These are phyloP conservation scores for Simmondsia chinensis DNA, from an alignment of 148 eudicot species.

Conservation along the genomic window DNA sequence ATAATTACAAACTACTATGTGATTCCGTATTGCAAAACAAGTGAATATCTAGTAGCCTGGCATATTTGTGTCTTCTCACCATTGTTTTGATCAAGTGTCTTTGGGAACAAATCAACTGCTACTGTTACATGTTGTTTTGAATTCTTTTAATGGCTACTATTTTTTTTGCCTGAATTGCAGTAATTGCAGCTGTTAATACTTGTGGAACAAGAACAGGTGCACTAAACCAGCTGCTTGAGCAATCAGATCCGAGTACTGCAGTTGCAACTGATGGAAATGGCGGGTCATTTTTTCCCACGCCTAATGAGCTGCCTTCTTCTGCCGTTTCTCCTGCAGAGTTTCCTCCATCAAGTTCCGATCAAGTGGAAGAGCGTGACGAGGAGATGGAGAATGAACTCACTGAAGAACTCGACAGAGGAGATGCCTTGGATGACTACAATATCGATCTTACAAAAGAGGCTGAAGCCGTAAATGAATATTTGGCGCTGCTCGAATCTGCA, in stretches of 20 bases:
- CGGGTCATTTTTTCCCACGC: slow-evolving; percentile 3
- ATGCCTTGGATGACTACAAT: slow-evolving; percentile 77
- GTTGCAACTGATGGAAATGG: slow-evolving; percentile 9
- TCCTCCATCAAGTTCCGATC: slow-evolving; percentile 13
- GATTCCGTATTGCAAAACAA: too few species aligned
- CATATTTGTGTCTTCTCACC: too few species aligned
- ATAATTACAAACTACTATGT: too few species aligned
- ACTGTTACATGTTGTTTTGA: neutral
- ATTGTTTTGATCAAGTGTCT: too few species aligned
- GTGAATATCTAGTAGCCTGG: too few species aligned
- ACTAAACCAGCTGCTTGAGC: slow-evolving; percentile 30
- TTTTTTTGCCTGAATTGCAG: slow-evolving; percentile 18
- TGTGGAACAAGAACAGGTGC: slow-evolving; percentile 39
- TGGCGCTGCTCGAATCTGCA: slow-evolving; percentile 47
- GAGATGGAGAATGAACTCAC: slow-evolving; percentile 81
- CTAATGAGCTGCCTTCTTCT: slow-evolving; percentile 2
- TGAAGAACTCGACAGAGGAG: slow-evolving; percentile 35
- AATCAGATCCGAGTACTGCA: slow-evolving; percentile 4
- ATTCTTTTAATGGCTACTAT: neutral
- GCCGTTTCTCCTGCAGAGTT: slow-evolving; percentile 7
- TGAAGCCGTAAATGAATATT: slow-evolving; percentile 77
- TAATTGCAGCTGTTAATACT: slow-evolving; percentile 32
- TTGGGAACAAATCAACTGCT: too few species aligned
- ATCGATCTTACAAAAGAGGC: slow-evolving; percentile 87
- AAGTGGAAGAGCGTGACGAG: slow-evolving; percentile 40